A percentile compares a stretch with the other conserved stretches of the same genome.
phyloP scores from a whole-genome alignment of 148 eudicot genomes.

The Limonium bicolor region DNA sequence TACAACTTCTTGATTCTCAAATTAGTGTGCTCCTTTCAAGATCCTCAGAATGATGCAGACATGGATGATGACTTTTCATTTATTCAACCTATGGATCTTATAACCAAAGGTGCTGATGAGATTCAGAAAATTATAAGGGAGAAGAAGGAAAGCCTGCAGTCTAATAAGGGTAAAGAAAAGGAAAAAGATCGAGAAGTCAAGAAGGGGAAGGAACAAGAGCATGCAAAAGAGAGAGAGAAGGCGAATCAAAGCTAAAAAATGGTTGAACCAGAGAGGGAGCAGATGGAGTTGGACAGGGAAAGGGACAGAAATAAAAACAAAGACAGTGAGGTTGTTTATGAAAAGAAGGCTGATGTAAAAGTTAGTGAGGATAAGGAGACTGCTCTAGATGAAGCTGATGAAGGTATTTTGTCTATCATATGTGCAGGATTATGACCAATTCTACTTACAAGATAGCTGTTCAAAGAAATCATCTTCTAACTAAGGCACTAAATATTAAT shows the following conservation, averaged over 20 bases:
- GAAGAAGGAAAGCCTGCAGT: constrained; percentile 16
- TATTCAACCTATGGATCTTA: constrained; percentile 63
- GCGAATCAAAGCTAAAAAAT: constrained; percentile 17
- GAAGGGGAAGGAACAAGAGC: constrained; percentile 25
- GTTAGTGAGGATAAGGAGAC: constrained; percentile 8
- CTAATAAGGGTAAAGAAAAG: constrained; percentile 23
- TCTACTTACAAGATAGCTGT: too few relatives aligned
- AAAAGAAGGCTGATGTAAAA: constrained; percentile 15
- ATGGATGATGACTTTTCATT: constrained; percentile 55
- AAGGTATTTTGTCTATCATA: constrained; percentile 5
- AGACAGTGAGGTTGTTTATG: constrained; percentile 15
- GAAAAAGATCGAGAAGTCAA: too few relatives aligned
- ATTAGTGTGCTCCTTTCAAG: constrained; percentile 6
- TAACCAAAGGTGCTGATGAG: constrained; percentile 62
- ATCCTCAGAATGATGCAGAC: constrained; percentile 43
- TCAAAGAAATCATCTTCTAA: too few relatives aligned
- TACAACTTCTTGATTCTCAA: background rate
- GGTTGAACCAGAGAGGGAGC: constrained; percentile 15
- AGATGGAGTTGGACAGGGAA: constrained; percentile 23
- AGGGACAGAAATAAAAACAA: constrained; percentile 15
- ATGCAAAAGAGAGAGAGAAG: constrained; percentile 30
- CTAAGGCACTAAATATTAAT: too few relatives aligned
- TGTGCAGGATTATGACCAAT: too few relatives aligned
- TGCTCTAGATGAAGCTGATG: constrained; percentile 9
- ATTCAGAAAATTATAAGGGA: constrained; percentile 41